Evolutionary conservation across 345 rosid species (phyloP), one percentile per base, ranked within the genome.

Genomic region (Hypericum androsaemum): DNA sequence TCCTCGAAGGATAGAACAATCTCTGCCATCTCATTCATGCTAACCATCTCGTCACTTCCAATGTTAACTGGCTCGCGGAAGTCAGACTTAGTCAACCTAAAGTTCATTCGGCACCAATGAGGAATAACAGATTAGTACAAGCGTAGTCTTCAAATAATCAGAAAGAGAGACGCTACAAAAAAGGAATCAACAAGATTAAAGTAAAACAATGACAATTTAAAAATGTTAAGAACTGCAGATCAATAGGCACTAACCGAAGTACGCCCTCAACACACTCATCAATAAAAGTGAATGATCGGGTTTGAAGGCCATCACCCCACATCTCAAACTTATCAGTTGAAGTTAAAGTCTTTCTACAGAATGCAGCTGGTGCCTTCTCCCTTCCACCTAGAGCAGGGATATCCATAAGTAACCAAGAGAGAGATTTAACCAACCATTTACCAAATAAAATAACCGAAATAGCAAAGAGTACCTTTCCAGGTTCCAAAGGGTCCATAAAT

Each of bases 291-390:
- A 94, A 94, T 8, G 97, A 92, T 44, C 97, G 88, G 47, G 97
- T 94, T 38, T 88, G 99, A 58, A 78, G 79, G 51, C 99, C 99
- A 50, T 94, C 99, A 64, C 99, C 99, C 99, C 99, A 94, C 95
- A 94, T 88, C 90, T 88, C 99, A 37, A 94, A 94, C 75, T 74
- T 88, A 64, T 85, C 95, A 0, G 64, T 66, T 14, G 99, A 73
- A 11, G 97, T 94, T n/a, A 80, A 49, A 43, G 90, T 65, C 77
- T 94, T 94, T 63, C 99, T 73, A 74, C 99, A 94, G 64, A 94
- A 88, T 43, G 99, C 99, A 76, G 99, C 99, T 11, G 99, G 97
- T 57, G 99, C 99, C 78, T 88, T 94, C 72, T 88, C 97, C 76
- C 99, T 76, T 39, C 99, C 99, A 80, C 99, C 99, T 94, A 46